phyloP scores from a whole-genome alignment of 1,284 basidiomycete genomes.

The Malassezia cuniculi region DNA sequence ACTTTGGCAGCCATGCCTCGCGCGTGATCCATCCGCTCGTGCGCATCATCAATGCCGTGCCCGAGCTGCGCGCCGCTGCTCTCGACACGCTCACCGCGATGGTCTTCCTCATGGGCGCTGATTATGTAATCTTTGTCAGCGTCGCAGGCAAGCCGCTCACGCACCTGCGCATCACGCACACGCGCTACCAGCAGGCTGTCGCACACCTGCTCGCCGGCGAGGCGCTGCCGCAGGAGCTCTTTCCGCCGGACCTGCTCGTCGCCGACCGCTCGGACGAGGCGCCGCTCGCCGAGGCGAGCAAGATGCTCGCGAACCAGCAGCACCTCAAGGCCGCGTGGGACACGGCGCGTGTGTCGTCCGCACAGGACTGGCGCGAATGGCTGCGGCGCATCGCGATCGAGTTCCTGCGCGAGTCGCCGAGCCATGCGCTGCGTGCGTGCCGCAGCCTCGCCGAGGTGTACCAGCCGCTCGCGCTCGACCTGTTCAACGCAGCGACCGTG shows the following conservation, averaged over 20 bases:
- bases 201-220: slow-evolving; percentile 83
- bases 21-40: slow-evolving; percentile 92
- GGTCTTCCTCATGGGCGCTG: slow-evolving; percentile 81
- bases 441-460: slow-evolving; percentile 86
- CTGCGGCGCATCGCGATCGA: slow-evolving; percentile 84
- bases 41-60: slow-evolving; percentile 68
- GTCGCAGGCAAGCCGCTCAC: slow-evolving; percentile 83
- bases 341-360: slow-evolving; percentile 60
- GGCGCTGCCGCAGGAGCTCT: slow-evolving; percentile 58
- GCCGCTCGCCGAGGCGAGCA: slow-evolving; percentile 51
- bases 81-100: slow-evolving; percentile 89
- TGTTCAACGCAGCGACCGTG: slow-evolving; percentile 96
- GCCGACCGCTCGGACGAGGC: slow-evolving; percentile 45
- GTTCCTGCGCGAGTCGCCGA: slow-evolving; percentile 95
- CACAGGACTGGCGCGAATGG: slow-evolving; percentile 92
- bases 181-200: slow-evolving; percentile 76
- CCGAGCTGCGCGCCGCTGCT: slow-evolving; percentile 68
- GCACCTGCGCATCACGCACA: slow-evolving; percentile 67
- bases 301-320: slow-evolving; percentile 91
- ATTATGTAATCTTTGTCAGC: slow-evolving; percentile 93
- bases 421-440: slow-evolving; percentile 88
- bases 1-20: slow-evolving; percentile 97
- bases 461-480: slow-evolving; percentile 75
- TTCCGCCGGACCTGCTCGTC: slow-evolving; percentile 20
- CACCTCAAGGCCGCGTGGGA: slow-evolving; percentile 97